A percentile compares a stretch with the other conserved stretches of the same genome.
Conservation (phyloP, 1,139 yeast species). For the Saccharomyces uvarum region DNA sequence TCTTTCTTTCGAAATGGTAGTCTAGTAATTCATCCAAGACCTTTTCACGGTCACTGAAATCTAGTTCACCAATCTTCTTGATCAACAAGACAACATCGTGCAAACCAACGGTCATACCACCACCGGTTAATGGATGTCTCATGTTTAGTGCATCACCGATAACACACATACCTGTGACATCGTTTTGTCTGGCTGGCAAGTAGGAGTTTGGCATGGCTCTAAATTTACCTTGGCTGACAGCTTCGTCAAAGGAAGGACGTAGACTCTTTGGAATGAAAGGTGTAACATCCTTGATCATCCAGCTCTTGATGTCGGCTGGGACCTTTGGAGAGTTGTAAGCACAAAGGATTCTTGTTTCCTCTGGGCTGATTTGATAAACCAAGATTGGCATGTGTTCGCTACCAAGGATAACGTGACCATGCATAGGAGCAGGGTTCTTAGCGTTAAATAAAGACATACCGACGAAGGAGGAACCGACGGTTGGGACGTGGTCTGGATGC, state of each 20-base stretch:
- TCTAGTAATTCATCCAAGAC: conserved; percentile 49
- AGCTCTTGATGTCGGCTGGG: conserved; percentile 62
- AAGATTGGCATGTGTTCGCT: conserved; percentile 73
- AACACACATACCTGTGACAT: conserved; percentile 69
- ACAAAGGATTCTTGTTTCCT: conserved; percentile 81
- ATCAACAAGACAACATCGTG: conserved; percentile 71
- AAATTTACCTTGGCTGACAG: conserved; percentile 47
- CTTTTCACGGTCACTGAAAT: conserved; percentile 49
- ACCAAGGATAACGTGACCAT: conserved; percentile 89
- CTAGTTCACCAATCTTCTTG: conserved; percentile 42
- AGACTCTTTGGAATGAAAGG: conserved; percentile 61
- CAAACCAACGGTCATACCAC: conserved; percentile 97
- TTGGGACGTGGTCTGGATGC: conserved; percentile 49
- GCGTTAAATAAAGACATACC: conserved; percentile 74
- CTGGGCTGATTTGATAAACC: conserved; percentile 76
- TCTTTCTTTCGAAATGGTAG: conserved; percentile 74
- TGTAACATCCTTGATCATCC: conserved; percentile 53
- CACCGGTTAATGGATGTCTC: conserved; percentile 98
- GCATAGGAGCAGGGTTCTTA: conserved; percentile 57
- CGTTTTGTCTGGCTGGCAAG: conserved; percentile 63
- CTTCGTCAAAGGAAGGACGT: conserved; percentile 57
- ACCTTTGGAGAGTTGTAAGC: conserved; percentile 70
- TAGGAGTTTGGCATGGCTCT: conserved; percentile 93
- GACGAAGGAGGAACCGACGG: conserved; percentile 74
- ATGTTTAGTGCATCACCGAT: conserved; percentile 92